Base-by-base conservation (phyloP, 306 rosid species). In the Citrullus amarus region DNA sequence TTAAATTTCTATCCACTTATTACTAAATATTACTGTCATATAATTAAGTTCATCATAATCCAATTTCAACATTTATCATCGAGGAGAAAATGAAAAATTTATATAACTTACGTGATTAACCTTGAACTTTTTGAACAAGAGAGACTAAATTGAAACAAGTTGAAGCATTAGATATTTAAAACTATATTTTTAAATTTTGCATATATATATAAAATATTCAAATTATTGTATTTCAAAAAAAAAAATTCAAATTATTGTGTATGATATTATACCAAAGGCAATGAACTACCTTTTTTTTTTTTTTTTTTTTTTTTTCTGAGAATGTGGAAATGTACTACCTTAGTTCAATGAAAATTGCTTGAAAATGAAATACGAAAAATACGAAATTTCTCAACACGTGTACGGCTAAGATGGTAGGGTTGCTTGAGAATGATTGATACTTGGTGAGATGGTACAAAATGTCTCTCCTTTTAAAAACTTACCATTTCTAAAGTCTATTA, bases 381-480 rank as follows among this genome's bases (percentile, higher is more conserved):
- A 59, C 9, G 60, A 76, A 78, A 75, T 48, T 77, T 57, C 38
- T 15, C 43, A 69, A 86, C 91, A 80, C 93, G 93, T 92, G 92
- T 87, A 88, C 84, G 86, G 86, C 76, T 54, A 8, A 48, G 82
- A 84, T 78, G 86, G 63, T 74, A 74, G 63, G 32, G 30, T 46
- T 73, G 17, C 17, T 74, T 36, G 81, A 76, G 59, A 75, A 60
- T 78, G 87, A 82, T 73, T 78, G 76, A 58, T 82, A 82, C 50
- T 17, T 5, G 48, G 0, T 74, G 63, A 56, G 63, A 73, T 32
- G 8, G 78, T 74, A 54, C 63, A 74, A 54, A 73, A 54, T 74
- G 62, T 74, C 14, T 50, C 8, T 50, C 77, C 38, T 72, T 71
- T 65, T 46, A 46, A 65, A 66, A 38, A 36, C 51, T 36, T 66